A percentile compares a stretch with the other conserved stretches of the same genome.
These are phyloP conservation scores for Spathaspora passalidarum DNA, from an alignment of 805 yeast genomes.

Conservation along the genomic window DNA sequence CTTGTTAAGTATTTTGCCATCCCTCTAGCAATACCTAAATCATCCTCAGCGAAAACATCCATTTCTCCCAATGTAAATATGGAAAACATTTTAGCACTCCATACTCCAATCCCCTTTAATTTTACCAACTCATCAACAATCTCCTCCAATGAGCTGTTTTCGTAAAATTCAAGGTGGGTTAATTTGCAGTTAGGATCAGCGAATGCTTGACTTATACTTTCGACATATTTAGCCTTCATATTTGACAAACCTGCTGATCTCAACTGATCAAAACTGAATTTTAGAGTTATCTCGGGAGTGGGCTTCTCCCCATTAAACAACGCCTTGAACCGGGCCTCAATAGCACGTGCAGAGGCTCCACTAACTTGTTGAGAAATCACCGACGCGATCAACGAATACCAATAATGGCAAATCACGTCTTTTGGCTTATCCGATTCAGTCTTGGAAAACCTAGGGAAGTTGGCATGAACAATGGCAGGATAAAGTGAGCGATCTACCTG, in stretches of 20 bases:
- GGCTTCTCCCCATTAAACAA: constrained; percentile 43
- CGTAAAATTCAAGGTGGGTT: constrained; percentile 34
- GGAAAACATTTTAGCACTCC: constrained; percentile 90
- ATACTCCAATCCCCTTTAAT: constrained; percentile 72
- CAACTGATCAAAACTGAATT: constrained; percentile 44
- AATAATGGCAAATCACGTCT: constrained; percentile 27
- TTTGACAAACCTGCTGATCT: constrained; percentile 66
- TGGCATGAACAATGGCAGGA: constrained; percentile 25
- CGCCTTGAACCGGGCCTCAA: constrained; percentile 44
- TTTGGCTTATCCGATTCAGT: constrained; percentile 3
- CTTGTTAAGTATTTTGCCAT: constrained; percentile 58
- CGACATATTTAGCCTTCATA: constrained; percentile 63
- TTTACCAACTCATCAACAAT: constrained; percentile 46
- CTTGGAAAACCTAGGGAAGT: constrained; percentile 23
- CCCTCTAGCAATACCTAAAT: constrained; percentile 84
- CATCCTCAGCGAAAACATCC: constrained; percentile 75
- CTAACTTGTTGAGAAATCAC: constrained; percentile 74
- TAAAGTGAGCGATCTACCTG: constrained; percentile 32
- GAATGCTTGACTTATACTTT: constrained; percentile 53
- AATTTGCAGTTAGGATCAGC: constrained; percentile 33
- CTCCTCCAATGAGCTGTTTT: constrained; percentile 37
- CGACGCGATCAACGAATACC: constrained; percentile 35
- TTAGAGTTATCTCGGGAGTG: constrained; percentile 45
- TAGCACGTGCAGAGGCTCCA: constrained; percentile 76
- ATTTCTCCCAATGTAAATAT: constrained; percentile 62